These are phyloP conservation scores for Ampelomyces quisqualis DNA, from an alignment of 2,329 filamentous ascomycete genomes.

Conservation along the genomic window DNA sequence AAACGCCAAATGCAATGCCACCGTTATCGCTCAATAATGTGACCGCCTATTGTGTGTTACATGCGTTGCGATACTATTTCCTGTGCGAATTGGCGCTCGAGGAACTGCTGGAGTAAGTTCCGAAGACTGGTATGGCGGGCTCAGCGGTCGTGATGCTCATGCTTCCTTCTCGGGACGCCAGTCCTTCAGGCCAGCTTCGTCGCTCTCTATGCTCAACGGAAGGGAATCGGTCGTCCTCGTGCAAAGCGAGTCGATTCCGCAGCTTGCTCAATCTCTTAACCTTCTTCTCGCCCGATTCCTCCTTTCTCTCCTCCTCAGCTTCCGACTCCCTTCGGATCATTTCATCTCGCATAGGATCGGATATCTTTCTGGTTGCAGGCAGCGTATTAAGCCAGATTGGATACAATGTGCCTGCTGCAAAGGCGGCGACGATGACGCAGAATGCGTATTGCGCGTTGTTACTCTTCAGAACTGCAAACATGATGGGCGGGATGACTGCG, in stretches of 20 bases:
- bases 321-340: conserved; percentile 29
- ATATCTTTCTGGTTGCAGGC: conserved; percentile 51
- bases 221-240: conserved; percentile 26
- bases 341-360: conserved; percentile 50
- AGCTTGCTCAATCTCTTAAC: conserved; percentile 25
- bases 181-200: conserved; percentile 33
- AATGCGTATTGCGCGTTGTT: conserved; percentile 52
- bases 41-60: too few relatives aligned
- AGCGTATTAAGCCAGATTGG: conserved; percentile 56
- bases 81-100: conserved; percentile 5
- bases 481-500: conserved; percentile 57
- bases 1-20: conserved; percentile 16
- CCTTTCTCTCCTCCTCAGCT: conserved; percentile 24
- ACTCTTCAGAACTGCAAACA: conserved; percentile 48
- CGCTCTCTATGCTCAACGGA: conserved; percentile 36
- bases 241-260: conserved; percentile 23
- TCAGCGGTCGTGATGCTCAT: conserved; percentile 16
- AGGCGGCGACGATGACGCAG: conserved; percentile 56
- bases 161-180: conserved; percentile 13
- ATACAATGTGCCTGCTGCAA: conserved; percentile 54
- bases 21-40: conserved; percentile 7
- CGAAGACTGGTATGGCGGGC: conserved; percentile 9
- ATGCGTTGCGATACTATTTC: too few relatives aligned
- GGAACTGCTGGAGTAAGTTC: conserved; percentile 5
- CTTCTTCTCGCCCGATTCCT: conserved; percentile 19